Percentiles rank a stretch among this genome's conserved stretches.
Conservation (phyloP, 2,329 filamentous ascomycete species). For the Blastomyces emzantsi region DNA sequence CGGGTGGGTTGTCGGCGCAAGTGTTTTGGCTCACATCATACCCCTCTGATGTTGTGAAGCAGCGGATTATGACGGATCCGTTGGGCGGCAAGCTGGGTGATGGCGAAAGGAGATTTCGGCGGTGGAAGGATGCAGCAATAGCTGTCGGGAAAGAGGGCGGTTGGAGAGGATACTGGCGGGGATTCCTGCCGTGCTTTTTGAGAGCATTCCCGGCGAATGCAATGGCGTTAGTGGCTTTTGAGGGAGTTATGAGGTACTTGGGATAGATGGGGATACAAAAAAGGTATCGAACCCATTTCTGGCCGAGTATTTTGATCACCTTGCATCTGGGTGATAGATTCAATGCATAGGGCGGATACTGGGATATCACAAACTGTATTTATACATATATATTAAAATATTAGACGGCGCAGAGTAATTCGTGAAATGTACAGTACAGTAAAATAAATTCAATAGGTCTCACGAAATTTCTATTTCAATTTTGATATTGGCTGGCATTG, state of each 20-base stretch:
- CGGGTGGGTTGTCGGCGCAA: conserved; percentile 84
- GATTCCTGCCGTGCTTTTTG: conserved; percentile 88
- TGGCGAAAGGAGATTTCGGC: conserved; percentile 57
- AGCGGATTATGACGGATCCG: conserved; percentile 93
- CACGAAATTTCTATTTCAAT: background rate
- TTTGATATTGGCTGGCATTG: background rate
- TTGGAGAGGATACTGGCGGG: conserved; percentile 77
- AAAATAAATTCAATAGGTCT: no score
- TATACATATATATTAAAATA: background rate
- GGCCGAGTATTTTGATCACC: background rate
- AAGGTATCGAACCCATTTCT: background rate
- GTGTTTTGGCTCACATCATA: conserved; percentile 92
- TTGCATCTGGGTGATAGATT: background rate
- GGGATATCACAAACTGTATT: background rate
- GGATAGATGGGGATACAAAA: conserved; percentile 22
- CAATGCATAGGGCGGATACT: background rate
- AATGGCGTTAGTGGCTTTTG: conserved; percentile 85
- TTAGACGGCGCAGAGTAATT: background rate
- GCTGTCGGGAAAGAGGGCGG: conserved; percentile 70
- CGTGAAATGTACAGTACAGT: no score
- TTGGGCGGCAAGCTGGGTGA: conserved; percentile 62
- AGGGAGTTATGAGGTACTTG: conserved; percentile 67
- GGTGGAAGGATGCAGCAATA: conserved; percentile 71
- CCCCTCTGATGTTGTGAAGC: conserved; percentile 88
- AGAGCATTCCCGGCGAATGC: conserved; percentile 94